Evolutionary conservation across 176 grass and related monocot genomes (phyloP), one percentile per base, ranked within the genome.

Genomic region (Eleusine indica): DNA sequence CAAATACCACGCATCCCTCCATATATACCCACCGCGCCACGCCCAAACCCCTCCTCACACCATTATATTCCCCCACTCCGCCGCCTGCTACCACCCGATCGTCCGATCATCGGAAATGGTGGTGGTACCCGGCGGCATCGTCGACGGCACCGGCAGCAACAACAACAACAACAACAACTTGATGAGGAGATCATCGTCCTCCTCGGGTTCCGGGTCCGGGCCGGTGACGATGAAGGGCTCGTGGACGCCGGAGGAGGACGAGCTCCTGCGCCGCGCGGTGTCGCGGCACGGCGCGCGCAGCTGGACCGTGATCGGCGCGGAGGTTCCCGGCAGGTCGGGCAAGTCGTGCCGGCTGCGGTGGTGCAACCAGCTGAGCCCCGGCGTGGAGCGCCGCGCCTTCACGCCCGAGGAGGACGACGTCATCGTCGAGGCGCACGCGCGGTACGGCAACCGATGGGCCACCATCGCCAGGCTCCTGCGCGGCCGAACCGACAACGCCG

Each of bases 301-400:
- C 83, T 97, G 95, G 95, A 91, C 75, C 48, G 81, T 91, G 30
- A 94, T 97, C 70, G 77, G 92, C 71, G 74, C 54, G 29, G 92
- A 84, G 78, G 84, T 97, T 9, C 95, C 90, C 0, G 92, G 95
- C 0, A 56, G 95, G 47, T 94, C 92, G 3, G 92, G 95, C 37
- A 97, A 97, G 86, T 97, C 95, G 19, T 97, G 95, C 84, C 88
- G 95, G 2, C 92, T 94, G 53, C 87, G 95, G 71, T 97, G 95
- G 95, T 93, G 92, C 83, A 94, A 97, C 75, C 95, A 97, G 76
- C 92, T 97, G 81, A 92, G 90, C 78, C 95, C 95, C 17, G 64
- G 52, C 19, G 92, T 97, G 73, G 90, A 94, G 73, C 95, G 91
- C 84, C 95, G 92, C 19, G 74, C 95, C 60, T 97, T 97, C 86